Conservation (phyloP, 306 rosid genomes). For the Fragaria ananassa region DNA sequence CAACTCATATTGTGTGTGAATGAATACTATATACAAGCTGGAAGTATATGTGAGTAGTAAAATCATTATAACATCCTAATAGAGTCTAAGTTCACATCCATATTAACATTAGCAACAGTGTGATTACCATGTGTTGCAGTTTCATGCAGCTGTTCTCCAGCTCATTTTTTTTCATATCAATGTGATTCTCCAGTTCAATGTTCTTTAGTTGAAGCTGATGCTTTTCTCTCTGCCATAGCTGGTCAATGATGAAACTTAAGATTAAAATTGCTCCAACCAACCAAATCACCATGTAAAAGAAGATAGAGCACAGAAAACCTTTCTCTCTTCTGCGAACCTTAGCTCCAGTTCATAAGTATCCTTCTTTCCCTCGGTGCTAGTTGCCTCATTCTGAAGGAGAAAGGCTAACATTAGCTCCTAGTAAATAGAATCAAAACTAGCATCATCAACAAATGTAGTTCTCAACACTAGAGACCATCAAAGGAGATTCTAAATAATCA, state of each 20-base stretch:
- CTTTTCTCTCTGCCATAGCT: neutral
- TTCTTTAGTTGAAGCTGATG: neutral
- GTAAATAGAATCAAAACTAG: neutral
- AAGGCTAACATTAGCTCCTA: neutral
- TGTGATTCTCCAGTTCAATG: neutral
- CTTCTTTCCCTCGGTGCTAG: neutral
- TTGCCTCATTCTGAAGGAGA: neutral
- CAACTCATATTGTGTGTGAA: neutral
- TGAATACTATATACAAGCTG: neutral
- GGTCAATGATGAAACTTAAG: neutral
- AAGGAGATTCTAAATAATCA: neutral
- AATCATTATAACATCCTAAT: neutral
- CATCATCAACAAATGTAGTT: neutral
- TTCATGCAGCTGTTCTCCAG: neutral
- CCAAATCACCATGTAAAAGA: neutral
- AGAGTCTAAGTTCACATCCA: neutral
- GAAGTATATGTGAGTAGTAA: neutral
- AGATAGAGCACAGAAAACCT: neutral
- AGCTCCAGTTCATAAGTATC: neutral
- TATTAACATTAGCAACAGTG: neutral
- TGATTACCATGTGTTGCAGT: constrained; percentile 42
- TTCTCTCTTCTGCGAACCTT: neutral
- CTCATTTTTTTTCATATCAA: neutral
- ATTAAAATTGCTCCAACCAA: neutral
- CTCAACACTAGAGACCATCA: neutral